Conservation (phyloP, 176 grass and related monocot genomes). For the Echinochloa phyllopogon region DNA sequence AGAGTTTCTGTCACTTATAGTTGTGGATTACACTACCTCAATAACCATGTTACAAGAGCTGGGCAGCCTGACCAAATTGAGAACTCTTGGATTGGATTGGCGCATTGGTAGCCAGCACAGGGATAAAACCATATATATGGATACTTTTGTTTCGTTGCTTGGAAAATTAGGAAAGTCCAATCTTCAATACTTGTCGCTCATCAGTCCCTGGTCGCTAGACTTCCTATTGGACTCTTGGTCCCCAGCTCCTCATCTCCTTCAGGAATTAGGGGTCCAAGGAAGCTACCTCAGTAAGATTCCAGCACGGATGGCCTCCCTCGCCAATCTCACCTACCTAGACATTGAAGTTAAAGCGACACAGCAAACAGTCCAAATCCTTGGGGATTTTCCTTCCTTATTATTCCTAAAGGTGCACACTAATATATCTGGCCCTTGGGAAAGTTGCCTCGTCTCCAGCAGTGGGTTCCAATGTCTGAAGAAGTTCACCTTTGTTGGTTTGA, state of each 20-base stretch:
- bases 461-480: constrained; percentile 40
- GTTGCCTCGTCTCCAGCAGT: not conserved
- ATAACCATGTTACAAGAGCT: constrained; percentile 34
- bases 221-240: constrained; percentile 48
- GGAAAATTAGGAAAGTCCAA: constrained; percentile 40
- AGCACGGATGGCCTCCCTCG: constrained; percentile 40
- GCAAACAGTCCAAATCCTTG: constrained; percentile 29
- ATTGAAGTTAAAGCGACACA: constrained; percentile 38
- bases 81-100: constrained; percentile 43
- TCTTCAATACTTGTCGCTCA: constrained; percentile 34
- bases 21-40: constrained; percentile 39
- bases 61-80: constrained; percentile 44
- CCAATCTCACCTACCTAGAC: constrained; percentile 28
- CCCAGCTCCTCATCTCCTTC: constrained; percentile 43
- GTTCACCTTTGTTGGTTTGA: constrained; percentile 30
- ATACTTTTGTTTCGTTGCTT: constrained; percentile 32
- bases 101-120: not conserved
- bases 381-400: constrained; percentile 28
- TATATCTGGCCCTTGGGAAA: constrained; percentile 4
- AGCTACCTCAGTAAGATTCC: constrained; percentile 41
- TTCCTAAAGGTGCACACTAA: constrained; percentile 36
- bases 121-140: not conserved
- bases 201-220: constrained; percentile 44
- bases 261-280: constrained; percentile 34
- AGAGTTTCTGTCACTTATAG: constrained; percentile 38